Evolutionary conservation across 352 stramenopile species (phyloP).

Genomic region (Globisporangium polare): DNA sequence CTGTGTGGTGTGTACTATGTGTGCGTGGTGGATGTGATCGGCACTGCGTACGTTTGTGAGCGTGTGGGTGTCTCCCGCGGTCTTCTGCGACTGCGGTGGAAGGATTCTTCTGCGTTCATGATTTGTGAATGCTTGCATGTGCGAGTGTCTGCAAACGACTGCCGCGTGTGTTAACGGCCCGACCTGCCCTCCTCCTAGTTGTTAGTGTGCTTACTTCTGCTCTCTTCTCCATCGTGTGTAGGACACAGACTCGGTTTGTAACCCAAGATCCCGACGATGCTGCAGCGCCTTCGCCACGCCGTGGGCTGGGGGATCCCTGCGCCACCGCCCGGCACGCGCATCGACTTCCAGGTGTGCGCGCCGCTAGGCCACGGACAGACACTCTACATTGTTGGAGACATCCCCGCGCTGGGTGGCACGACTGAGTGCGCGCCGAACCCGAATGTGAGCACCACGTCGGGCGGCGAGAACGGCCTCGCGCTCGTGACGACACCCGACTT

Average conservation of each 20-base stretch:
- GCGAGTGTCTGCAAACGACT: not conserved
- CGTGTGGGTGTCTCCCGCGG: no score
- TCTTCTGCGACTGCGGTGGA: not conserved
- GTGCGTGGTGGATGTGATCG: not conserved
- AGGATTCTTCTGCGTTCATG: not conserved
- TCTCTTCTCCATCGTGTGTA: not conserved
- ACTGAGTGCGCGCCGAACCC: constrained; percentile 51
- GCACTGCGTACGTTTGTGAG: not conserved
- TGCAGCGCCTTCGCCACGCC: constrained; percentile 78
- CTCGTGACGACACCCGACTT: constrained; percentile 85
- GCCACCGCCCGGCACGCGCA: constrained; percentile 54
- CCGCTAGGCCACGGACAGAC: constrained; percentile 73
- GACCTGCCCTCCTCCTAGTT: not conserved
- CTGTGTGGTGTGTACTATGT: not conserved
- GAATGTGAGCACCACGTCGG: constrained; percentile 25
- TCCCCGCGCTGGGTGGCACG: constrained; percentile 61
- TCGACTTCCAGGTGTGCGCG: constrained; percentile 83
- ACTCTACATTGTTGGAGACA: constrained; percentile 77
- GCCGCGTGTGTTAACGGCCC: not conserved
- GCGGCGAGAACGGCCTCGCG: constrained; percentile 46
- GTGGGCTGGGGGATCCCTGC: constrained; percentile 66
- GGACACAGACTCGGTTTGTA: not conserved
- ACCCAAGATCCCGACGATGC: constrained; percentile 33
- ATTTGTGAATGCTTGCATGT: not conserved
- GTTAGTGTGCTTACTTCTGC: not conserved